Conservation (phyloP, 192 early-diverging fungal genomes). For the Linderina pennispora region DNA sequence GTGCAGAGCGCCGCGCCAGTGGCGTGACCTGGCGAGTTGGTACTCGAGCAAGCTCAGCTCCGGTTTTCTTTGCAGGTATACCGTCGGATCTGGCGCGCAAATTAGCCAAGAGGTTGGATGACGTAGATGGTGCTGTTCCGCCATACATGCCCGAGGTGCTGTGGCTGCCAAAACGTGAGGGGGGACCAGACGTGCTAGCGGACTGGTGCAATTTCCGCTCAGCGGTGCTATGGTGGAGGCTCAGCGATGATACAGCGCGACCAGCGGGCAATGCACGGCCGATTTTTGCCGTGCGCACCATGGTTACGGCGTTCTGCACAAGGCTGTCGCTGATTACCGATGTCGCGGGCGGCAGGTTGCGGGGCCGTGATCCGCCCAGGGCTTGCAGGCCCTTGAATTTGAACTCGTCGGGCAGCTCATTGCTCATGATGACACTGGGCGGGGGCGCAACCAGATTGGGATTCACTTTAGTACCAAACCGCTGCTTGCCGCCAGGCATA, state of each 20-base stretch:
- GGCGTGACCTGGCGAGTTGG: no score
- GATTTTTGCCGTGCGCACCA: neutral
- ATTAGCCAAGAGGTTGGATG: slow-evolving; percentile 17
- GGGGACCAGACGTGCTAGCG: no score
- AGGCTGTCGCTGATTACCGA: neutral
- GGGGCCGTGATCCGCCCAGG: slow-evolving; percentile 13
- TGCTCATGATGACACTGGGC: slow-evolving; percentile 19
- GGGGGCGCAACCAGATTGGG: slow-evolving; percentile 26
- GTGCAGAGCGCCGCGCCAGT: no score
- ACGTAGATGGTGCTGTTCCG: slow-evolving; percentile 4
- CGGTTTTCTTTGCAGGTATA: neutral
- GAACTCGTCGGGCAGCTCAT: slow-evolving; percentile 5
- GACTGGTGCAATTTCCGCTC: no score
- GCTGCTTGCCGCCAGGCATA: slow-evolving; percentile 6
- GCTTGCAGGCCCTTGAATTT: slow-evolving; percentile 5
- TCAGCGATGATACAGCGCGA: neutral
- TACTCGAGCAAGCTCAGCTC: no score
- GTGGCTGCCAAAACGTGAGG: slow-evolving; percentile 9
- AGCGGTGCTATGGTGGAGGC: neutral
- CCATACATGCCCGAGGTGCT: slow-evolving; percentile 7
- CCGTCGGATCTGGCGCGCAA: slow-evolving; percentile 12
- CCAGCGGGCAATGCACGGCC: neutral
- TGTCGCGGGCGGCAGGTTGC: neutral
- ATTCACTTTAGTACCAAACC: neutral
- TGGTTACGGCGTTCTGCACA: neutral